phyloP scores from a whole-genome alignment of 2,329 filamentous ascomycete species.

The Periconia digitata region DNA sequence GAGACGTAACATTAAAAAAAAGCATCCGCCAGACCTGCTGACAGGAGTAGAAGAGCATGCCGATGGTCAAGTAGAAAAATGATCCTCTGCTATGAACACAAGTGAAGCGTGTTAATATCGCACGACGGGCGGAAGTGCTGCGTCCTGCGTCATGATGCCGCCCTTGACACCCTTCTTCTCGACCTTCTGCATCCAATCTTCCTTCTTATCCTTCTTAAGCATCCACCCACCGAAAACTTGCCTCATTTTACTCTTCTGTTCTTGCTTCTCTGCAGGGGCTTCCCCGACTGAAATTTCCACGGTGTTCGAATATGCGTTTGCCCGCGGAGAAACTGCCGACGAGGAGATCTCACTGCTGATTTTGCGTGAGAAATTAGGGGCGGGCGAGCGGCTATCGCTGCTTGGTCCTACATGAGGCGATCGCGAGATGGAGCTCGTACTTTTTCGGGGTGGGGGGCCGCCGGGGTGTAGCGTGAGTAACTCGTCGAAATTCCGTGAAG shows the following conservation, averaged over 20 bases:
- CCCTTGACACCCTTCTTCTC: constrained; percentile 45
- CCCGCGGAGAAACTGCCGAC: background rate
- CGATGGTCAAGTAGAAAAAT: background rate
- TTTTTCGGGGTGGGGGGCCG: constrained; percentile 19
- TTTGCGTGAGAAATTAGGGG: constrained; percentile 35
- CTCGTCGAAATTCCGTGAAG: constrained; percentile 21
- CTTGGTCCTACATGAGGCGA: constrained; percentile 24
- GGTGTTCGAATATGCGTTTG: constrained; percentile 12
- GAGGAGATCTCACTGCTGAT: constrained; percentile 29
- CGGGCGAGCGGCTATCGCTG: constrained; percentile 20
- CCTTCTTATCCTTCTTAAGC: constrained; percentile 40
- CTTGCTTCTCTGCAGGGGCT: constrained; percentile 15
- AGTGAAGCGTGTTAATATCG: too few relatives aligned
- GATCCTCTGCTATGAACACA: too few relatives aligned
- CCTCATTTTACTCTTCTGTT: constrained; percentile 36
- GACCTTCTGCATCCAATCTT: constrained; percentile 47
- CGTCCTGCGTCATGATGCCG: constrained; percentile 38
- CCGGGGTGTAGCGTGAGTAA: constrained; percentile 14
- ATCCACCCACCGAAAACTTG: constrained; percentile 40
- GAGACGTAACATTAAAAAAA: too few relatives aligned
- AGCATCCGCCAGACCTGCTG: background rate
- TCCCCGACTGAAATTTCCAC: constrained; percentile 14
- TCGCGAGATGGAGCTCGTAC: constrained; percentile 12
- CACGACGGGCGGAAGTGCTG: constrained; percentile 33
- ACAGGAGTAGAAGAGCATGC: background rate